Evolutionary conservation across 2,329 filamentous ascomycete species (phyloP).

Genomic region (Endoconidiophora polonica): DNA sequence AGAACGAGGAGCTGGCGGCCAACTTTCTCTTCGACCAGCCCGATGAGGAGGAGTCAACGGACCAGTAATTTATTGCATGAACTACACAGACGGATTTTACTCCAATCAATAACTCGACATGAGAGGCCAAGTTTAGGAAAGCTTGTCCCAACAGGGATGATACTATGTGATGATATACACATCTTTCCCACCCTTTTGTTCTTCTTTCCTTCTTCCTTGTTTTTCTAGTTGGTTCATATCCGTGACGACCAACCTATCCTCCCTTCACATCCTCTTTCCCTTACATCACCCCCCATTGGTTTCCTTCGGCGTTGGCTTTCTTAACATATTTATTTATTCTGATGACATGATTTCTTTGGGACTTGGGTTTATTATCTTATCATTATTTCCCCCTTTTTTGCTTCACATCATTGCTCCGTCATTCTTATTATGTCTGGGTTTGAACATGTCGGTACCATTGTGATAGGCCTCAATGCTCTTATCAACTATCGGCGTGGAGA

Average conservation of each 20-base stretch:
- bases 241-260: too few species aligned
- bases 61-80: slow-evolving; percentile 1
- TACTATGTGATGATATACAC: too few species aligned
- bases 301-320: not conserved
- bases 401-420: too few species aligned
- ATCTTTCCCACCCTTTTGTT: not conserved
- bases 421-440: too few species aligned
- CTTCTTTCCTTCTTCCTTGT: not conserved
- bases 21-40: slow-evolving; percentile 98
- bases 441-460: too few species aligned
- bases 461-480: too few species aligned
- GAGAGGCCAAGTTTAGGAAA: too few species aligned
- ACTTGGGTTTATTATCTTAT: not conserved
- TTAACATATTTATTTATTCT: not conserved
- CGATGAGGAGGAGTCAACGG: slow-evolving; percentile 52
- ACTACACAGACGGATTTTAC: not conserved
- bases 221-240: not conserved
- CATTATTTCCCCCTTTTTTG: slow-evolving; percentile 1
- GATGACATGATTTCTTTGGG: not conserved
- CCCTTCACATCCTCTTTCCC: too few species aligned
- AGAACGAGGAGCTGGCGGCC: slow-evolving; percentile 95
- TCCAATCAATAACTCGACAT: not conserved
- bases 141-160: too few species aligned
- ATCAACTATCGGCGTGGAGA: too few species aligned
- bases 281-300: not conserved